Evolutionary conservation across 257 asterid genomes (phyloP), one percentile per base, ranked within the genome.

Genomic region (Solanum boliviense): DNA sequence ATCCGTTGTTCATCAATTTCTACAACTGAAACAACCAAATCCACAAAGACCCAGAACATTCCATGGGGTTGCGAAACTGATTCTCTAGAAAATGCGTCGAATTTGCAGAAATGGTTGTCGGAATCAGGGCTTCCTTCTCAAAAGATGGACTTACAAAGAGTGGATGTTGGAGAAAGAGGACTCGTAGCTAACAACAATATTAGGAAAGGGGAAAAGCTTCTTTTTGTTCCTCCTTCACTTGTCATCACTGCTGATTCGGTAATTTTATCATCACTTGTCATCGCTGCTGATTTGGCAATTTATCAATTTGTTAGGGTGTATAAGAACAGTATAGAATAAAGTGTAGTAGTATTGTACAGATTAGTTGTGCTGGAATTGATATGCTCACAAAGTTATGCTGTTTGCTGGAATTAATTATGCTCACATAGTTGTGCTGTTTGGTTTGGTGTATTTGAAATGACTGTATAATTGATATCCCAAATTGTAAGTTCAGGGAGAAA

Each of bases 91-190:
- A 96, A 95, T 56, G 98, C 98, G 1, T 91, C 98, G 15, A 89
- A 89, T 46, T 89, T 94, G 92, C 98, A 96, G 94, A 89, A 92
- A 81, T 96, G 99, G 99, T 86, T 96, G 90, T 84, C 94, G 21
- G 89, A 88, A 48, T 84, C 93, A 25, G 99, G 98, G n/a, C 90
- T 95, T 86, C 99, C 99, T 88, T 90, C 93, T 7, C 99, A 96
- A 91, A 96, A 94, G 84, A 94, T 96, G 99, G 98, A 83, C 7
- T 91, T 96, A 81, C 90, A 91, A 89, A 96, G 89, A 89, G 99
- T 96, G 88, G 96, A 94, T 16, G 94, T 96, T 20, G 99, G 99
- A 76, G 99, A 95, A 91, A 93, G 99, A 84, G 99, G 99, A 2
- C 95, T 96, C 12, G 98, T 96, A 70, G 98, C 99, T 86, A 90